Evolutionary conservation across 2,329 filamentous ascomycete species (phyloP), one percentile per base, ranked within the genome.

Genomic region (Phaeophleospora eucalypticola): DNA sequence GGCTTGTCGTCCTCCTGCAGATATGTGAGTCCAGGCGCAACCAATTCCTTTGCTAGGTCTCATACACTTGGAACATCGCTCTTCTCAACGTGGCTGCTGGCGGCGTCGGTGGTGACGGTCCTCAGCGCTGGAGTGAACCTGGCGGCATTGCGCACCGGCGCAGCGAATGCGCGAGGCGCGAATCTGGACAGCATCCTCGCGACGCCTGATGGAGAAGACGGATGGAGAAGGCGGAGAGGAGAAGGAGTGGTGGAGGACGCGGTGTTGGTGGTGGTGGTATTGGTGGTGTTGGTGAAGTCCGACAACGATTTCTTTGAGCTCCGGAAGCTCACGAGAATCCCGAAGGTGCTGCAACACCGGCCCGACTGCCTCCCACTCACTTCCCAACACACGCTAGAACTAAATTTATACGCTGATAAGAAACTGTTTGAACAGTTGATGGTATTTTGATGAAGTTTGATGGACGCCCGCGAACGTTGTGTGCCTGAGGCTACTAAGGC

Each of bases 81-180:
- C 77, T 87, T 87, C 70, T 91, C 88, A 64, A 89, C 84, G 71
- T 94, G 88, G 64, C 89, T 84, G 64, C 87, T 91, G 59, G 93
- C 93, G 58, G 93, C 93, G 74, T 97, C 86, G 59, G 93, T 97
- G 61, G 93, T 98, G 66, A 98, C 93, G 61, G 81, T 81, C 69
- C 91, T 82, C 68, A 74, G 67, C 57, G 71, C 68, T 20, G 68
- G 61, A 51, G 65, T 58, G 48, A 64, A 57, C 50, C 62, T 52
- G 48, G 58, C 51, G 41, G 56, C 58, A 52, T 57, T 51, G 48
- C 39, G 58, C 38, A 56, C 52, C 32, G 65, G 61, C 54, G 64
- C 63, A 42, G 62, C 52, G 41, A 62, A 57, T 15, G 65, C 62
- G 54, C 63, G 63, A 37, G 64, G 63, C 41, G 64, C 64, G 45